Evolutionary conservation across 208 protist species (phyloP), one percentile per base, ranked within the genome.

Genomic region (Balamuthia mandrillaris): DNA sequence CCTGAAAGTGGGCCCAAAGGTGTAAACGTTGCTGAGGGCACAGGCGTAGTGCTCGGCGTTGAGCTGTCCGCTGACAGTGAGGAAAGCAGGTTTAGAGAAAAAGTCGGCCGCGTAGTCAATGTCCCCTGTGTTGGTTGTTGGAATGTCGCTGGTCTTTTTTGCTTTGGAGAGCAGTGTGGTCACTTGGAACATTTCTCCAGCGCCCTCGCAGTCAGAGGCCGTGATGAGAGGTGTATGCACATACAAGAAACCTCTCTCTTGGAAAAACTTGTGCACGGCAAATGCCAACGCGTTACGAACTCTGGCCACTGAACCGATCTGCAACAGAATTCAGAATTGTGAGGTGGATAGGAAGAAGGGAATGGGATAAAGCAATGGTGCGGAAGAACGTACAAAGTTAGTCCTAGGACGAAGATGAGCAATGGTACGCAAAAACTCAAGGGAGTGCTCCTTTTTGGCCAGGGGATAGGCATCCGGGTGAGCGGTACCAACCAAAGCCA

Each of bases 141-240:
- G 29, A 10, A 82, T 29, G 7, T 82, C 75, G n/a, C 49, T 37
- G 3, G 75, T 33, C 70, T 79, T 79, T 49, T 79, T 72, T 18
- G 21, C 24, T 1, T 49, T 44, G 39, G n/a, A 29, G 35, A 44
- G 7, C 51, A 82, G 61, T 41, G 86, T 70, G 31, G 82, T 88
- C 1, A 95, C 88, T 54, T 85, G 75, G 70, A 96, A 96, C 89
- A 94, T 94, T 70, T 96, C 94, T 10, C 95, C 95, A 52, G 94
- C 95, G 70, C 95, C 95, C 83, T 96, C 95, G 89, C 94, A 96
- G 86, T 96, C 95, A 33, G 44, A 91, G 2, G 90, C 68, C 10
- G 94, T 96, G n/a, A 96, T 84, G 35, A 96, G 65, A 3, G 95
- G 95, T 44, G 94, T 95, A 42, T 94, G 87, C 14, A 96, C 86